Percentiles rank a stretch among this genome's conserved stretches.
Evolutionary conservation across 257 asterid genomes (phyloP).

Genomic region (Solanum piurae): DNA sequence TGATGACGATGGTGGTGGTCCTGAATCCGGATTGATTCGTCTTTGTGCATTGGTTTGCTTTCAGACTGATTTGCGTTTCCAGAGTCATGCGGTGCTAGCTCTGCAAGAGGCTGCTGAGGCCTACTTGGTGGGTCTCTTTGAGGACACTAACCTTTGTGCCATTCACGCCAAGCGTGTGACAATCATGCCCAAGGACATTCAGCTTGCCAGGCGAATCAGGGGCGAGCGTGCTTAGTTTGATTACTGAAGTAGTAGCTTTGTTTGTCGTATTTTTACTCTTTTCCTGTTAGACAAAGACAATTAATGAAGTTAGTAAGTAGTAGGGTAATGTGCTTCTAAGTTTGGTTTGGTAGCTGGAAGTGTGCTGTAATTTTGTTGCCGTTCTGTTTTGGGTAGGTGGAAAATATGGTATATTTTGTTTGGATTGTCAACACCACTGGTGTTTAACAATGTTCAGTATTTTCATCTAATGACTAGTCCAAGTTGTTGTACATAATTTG

Average conservation of each 20-base stretch:
- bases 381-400: background rate
- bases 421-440: conserved; percentile 23
- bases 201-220: conserved; percentile 58
- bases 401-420: background rate
- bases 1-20: background rate
- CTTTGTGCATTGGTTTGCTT: background rate
- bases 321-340: background rate
- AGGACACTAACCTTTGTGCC: conserved; percentile 63
- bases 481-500: background rate
- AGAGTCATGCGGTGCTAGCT: conserved; percentile 65
- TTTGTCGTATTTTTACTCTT: background rate
- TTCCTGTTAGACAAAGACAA: conserved; percentile 1
- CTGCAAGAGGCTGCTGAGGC: conserved; percentile 76
- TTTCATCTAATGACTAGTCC: background rate
- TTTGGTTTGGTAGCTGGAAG: background rate
- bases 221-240: conserved; percentile 55
- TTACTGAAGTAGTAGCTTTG: conserved; percentile 5
- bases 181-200: conserved; percentile 60
- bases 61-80: conserved; percentile 72
- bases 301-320: conserved; percentile 11
- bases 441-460: conserved; percentile 18
- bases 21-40: background rate
- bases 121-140: conserved; percentile 58
- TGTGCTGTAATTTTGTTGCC: background rate
- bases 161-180: conserved; percentile 67